These are phyloP conservation scores for Royoungia palumana DNA, from an alignment of 768 basidiomycete genomes.

Conservation along the genomic window DNA sequence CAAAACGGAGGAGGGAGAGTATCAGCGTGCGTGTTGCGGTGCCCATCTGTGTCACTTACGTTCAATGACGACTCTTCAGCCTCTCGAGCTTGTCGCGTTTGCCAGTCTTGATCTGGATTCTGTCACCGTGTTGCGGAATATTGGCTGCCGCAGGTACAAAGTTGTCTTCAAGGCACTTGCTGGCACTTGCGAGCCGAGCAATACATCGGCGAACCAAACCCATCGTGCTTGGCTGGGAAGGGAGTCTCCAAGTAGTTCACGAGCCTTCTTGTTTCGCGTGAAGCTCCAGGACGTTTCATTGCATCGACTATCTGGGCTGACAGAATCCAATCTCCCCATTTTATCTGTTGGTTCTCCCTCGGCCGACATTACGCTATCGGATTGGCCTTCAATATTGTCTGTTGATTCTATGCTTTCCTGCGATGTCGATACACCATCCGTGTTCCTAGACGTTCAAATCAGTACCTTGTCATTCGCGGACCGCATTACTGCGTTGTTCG, in stretches of 20 bases:
- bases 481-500: slow-evolving; percentile 49
- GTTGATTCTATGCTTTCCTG: slow-evolving; percentile 25
- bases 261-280: slow-evolving; percentile 47
- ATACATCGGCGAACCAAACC: slow-evolving; percentile 39
- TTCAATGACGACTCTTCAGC: slow-evolving; percentile 13
- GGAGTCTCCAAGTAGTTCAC: slow-evolving; percentile 35
- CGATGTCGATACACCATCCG: slow-evolving; percentile 56
- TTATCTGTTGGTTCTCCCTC: slow-evolving; percentile 34
- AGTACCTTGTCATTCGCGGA: slow-evolving; percentile 51
- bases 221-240: slow-evolving; percentile 56
- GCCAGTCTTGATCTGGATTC: slow-evolving; percentile 45
- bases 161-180: slow-evolving; percentile 40
- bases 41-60: neutral
- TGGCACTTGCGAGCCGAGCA: slow-evolving; percentile 46
- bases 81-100: slow-evolving; percentile 34
- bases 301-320: slow-evolving; percentile 40
- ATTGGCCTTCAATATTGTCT: slow-evolving; percentile 59
- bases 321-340: slow-evolving; percentile 23
- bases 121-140: slow-evolving; percentile 42
- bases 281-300: slow-evolving; percentile 42
- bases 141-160: slow-evolving; percentile 38
- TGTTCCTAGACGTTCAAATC: slow-evolving; percentile 46
- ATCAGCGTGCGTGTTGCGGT: slow-evolving; percentile 12
- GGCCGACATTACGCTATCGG: slow-evolving; percentile 41
- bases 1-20: slow-evolving; percentile 17